phyloP scores from a whole-genome alignment of 2,329 filamentous ascomycete genomes.

The Cephalotrichum gorgonifer region DNA sequence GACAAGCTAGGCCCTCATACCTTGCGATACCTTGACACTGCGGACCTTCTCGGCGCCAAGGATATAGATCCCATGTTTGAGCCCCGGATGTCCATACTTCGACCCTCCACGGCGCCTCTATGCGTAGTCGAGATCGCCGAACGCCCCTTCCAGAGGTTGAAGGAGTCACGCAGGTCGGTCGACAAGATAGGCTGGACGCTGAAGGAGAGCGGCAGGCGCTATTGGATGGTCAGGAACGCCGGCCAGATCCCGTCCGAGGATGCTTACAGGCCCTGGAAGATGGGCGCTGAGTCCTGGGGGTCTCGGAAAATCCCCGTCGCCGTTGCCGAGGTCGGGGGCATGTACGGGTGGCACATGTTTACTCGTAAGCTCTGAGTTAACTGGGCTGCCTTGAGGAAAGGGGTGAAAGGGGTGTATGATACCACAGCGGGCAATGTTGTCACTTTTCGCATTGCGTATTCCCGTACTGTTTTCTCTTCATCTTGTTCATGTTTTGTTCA shows the following conservation, averaged over 20 bases:
- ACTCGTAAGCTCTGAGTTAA: conserved; percentile 39
- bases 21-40: conserved; percentile 68
- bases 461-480: conserved; percentile 5
- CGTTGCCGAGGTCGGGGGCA: conserved; percentile 82
- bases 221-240: conserved; percentile 50
- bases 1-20: conserved; percentile 35
- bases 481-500: background rate
- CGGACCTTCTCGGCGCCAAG: conserved; percentile 32
- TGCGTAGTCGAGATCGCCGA: conserved; percentile 68
- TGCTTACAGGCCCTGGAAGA: conserved; percentile 63
- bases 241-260: conserved; percentile 19
- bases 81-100: conserved; percentile 45
- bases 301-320: conserved; percentile 90
- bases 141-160: conserved; percentile 54
- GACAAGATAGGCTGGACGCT: conserved; percentile 57
- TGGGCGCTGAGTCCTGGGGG: conserved; percentile 76
- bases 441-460: background rate
- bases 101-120: conserved; percentile 52
- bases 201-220: conserved; percentile 55
- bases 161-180: conserved; percentile 51
- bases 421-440: background rate
- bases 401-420: background rate
- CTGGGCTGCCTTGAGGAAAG: background rate
- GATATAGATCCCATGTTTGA: conserved; percentile 43
- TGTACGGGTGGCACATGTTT: conserved; percentile 70